A percentile compares a stretch with the other conserved stretches of the same genome.
Evolutionary conservation across 495 filamentous ascomycete species (phyloP).

Genomic region (Rhizodiscina lignyota): DNA sequence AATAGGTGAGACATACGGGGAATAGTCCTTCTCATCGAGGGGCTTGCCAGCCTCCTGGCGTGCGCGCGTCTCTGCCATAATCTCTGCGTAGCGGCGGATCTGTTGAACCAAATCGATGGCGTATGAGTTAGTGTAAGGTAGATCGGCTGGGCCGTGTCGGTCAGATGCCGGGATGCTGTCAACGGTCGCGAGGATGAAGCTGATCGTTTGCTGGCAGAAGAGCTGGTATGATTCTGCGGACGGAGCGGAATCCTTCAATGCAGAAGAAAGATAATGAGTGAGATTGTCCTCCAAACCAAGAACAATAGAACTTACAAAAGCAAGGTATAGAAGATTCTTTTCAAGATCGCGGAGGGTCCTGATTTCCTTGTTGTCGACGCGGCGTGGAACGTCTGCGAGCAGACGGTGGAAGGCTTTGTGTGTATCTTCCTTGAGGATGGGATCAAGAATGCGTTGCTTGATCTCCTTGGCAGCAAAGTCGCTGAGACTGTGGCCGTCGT

Average conservation of each 20-base stretch:
- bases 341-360: constrained; percentile 76
- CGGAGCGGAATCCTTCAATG: constrained; percentile 57
- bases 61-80: constrained; percentile 35
- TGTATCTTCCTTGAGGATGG: constrained; percentile 33
- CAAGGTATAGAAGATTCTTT: constrained; percentile 72
- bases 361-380: constrained; percentile 66
- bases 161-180: constrained; percentile 66
- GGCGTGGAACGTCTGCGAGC: constrained; percentile 53
- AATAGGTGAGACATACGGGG: constrained; percentile 31
- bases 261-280: constrained; percentile 46
- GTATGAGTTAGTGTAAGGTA: constrained; percentile 80
- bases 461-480: constrained; percentile 36
- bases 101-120: constrained; percentile 87
- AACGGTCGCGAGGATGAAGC: constrained; percentile 69
- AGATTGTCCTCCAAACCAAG: constrained; percentile 32
- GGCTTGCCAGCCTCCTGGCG: constrained; percentile 19
- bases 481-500: constrained; percentile 28
- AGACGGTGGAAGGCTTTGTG: constrained; percentile 68
- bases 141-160: constrained; percentile 61
- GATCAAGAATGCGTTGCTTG: constrained; percentile 36
- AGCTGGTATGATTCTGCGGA: constrained; percentile 52
- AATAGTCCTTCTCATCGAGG: constrained; percentile 24
- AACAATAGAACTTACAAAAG: constrained; percentile 57
- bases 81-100: constrained; percentile 27
- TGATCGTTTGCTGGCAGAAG: constrained; percentile 77